Conservation (phyloP, 352 stramenopile species). For the Aphanomyces astaci region DNA sequence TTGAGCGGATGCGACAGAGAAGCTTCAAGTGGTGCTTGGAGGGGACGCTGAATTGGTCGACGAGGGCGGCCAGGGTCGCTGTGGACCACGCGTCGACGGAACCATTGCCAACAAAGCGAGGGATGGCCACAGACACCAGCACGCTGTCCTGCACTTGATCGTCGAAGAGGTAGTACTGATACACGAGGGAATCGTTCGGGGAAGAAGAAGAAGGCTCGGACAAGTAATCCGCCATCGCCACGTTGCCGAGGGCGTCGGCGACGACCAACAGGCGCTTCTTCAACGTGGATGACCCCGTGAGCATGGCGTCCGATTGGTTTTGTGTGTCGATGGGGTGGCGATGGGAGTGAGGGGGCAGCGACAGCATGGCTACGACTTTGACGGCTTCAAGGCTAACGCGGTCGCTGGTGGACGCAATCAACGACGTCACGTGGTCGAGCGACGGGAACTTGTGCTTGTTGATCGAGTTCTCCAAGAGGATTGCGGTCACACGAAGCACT, state of each 20-base stretch:
- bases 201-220: constrained; percentile 1
- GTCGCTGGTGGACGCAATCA: constrained; percentile 61
- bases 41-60: constrained; percentile 44
- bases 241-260: constrained; percentile 39
- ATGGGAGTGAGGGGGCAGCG: constrained; percentile 57
- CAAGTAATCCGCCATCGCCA: constrained; percentile 65
- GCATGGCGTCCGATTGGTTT: constrained; percentile 31
- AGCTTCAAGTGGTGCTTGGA: constrained; percentile 63
- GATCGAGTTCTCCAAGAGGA: constrained; percentile 68
- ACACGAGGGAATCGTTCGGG: constrained; percentile 26
- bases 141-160: constrained; percentile 23
- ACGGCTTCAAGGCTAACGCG: constrained; percentile 58
- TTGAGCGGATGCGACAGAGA: constrained; percentile 51
- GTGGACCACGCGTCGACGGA: constrained; percentile 25
- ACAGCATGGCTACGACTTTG: constrained; percentile 62
- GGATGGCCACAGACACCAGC: constrained; percentile 40
- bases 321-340: constrained; percentile 40
- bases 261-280: constrained; percentile 48
- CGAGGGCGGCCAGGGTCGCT: constrained; percentile 45
- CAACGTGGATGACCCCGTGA: constrained; percentile 36
- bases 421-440: constrained; percentile 37
- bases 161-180: constrained; percentile 62
- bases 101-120: constrained; percentile 15
- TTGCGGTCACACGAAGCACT: constrained; percentile 59
- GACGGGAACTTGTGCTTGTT: constrained; percentile 74